Conservation (phyloP, 352 stramenopile species). For the Pythium aquatile region DNA sequence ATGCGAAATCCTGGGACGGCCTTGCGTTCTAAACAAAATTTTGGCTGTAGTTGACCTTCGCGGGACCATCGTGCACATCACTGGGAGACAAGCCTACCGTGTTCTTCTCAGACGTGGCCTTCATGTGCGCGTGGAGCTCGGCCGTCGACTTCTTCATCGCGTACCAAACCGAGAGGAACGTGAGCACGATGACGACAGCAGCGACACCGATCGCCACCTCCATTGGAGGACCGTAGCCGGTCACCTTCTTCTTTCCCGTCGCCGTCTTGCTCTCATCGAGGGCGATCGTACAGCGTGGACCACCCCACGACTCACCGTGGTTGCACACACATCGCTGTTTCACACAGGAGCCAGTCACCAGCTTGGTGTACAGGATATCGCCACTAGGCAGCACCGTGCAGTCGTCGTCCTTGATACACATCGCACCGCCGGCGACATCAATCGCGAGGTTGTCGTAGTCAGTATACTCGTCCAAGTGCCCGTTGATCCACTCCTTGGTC, state of each 20-base stretch:
- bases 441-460: slow-evolving; percentile 32
- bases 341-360: slow-evolving; percentile 25
- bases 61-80: slow-evolving; percentile 1
- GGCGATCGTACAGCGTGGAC: slow-evolving; percentile 33
- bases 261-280: slow-evolving; percentile 19
- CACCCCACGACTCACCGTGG: slow-evolving; percentile 29
- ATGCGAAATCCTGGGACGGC: neutral
- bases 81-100: neutral
- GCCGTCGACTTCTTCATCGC: neutral
- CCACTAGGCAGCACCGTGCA: slow-evolving; percentile 30
- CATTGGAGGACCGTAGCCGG: slow-evolving; percentile 26
- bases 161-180: slow-evolving; percentile 12
- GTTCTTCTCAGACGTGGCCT: slow-evolving; percentile 20
- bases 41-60: slow-evolving; percentile 19
- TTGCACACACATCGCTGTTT: slow-evolving; percentile 55
- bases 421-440: slow-evolving; percentile 28
- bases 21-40: slow-evolving; percentile 13
- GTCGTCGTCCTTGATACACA: slow-evolving; percentile 32
- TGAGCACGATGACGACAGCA: slow-evolving; percentile 17
- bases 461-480: slow-evolving; percentile 36
- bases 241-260: slow-evolving; percentile 9
- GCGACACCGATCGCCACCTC: slow-evolving; percentile 14
- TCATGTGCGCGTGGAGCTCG: neutral
- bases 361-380: slow-evolving; percentile 22
- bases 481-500: slow-evolving; percentile 41